Percentiles rank a stretch among this genome's conserved stretches.
Conservation (phyloP, 2,329 filamentous ascomycete species). For the Nemania sp. region DNA sequence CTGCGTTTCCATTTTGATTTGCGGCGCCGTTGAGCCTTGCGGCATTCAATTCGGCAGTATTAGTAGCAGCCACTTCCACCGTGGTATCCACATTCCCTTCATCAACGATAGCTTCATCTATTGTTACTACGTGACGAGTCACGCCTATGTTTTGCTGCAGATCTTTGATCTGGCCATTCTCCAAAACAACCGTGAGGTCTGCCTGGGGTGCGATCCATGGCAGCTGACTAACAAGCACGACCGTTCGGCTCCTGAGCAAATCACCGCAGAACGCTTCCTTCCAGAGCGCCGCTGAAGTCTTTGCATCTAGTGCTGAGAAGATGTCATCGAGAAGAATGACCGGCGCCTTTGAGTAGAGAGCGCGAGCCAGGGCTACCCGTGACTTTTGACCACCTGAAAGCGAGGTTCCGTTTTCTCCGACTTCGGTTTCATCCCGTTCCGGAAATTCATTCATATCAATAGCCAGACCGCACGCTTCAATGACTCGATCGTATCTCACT, state of each 20-base stretch:
- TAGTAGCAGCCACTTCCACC: slow-evolving; percentile 32
- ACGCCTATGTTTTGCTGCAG: slow-evolving; percentile 51
- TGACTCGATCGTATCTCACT: slow-evolving; percentile 56
- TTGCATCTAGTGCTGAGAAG: slow-evolving; percentile 62
- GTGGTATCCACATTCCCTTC: slow-evolving; percentile 39
- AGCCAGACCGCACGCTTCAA: slow-evolving; percentile 58
- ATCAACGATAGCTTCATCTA: slow-evolving; percentile 45
- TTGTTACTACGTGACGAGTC: slow-evolving; percentile 48
- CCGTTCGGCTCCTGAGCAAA: slow-evolving; percentile 56
- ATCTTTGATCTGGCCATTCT: slow-evolving; percentile 48
- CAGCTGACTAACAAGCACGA: slow-evolving; percentile 60
- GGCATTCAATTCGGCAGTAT: slow-evolving; percentile 24
- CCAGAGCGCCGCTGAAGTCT: slow-evolving; percentile 60
- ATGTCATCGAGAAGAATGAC: slow-evolving; percentile 62
- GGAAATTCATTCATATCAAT: slow-evolving; percentile 56
- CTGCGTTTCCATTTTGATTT: slow-evolving; percentile 23
- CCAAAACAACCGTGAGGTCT: slow-evolving; percentile 51
- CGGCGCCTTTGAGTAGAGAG: slow-evolving; percentile 59
- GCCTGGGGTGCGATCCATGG: slow-evolving; percentile 57
- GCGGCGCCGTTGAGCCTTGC: slow-evolving; percentile 22
- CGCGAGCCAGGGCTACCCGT: slow-evolving; percentile 58
- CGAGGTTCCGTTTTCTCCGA: slow-evolving; percentile 59
- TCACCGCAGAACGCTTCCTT: slow-evolving; percentile 60
- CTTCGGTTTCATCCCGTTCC: slow-evolving; percentile 53
- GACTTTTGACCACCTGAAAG: slow-evolving; percentile 61